Conservation (phyloP, 192 early-diverging fungal species). For the Gigaspora rosea region DNA sequence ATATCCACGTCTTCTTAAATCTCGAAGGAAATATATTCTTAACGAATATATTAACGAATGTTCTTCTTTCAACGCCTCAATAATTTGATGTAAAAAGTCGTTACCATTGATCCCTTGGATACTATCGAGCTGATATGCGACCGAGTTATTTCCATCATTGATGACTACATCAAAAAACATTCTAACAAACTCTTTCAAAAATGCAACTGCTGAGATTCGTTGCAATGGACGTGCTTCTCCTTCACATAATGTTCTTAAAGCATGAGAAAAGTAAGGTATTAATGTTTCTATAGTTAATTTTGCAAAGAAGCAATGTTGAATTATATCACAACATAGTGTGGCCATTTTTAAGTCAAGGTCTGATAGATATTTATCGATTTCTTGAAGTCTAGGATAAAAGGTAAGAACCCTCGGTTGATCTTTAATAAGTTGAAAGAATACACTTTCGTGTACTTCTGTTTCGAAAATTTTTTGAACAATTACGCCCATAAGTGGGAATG, state of each 20-base stretch:
- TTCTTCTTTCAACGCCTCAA: no score
- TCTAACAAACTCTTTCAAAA: no score
- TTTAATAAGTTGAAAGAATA: slow-evolving; percentile 5
- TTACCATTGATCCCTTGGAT: no score
- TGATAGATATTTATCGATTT: slow-evolving; percentile 14
- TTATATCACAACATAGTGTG: slow-evolving; percentile 32
- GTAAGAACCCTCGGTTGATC: background rate
- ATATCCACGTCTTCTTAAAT: slow-evolving; percentile 20
- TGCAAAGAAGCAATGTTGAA: slow-evolving; percentile 19
- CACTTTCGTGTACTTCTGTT: background rate
- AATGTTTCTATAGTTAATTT: background rate
- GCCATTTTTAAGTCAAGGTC: slow-evolving; percentile 12
- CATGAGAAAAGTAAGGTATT: no score
- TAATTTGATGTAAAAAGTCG: no score
- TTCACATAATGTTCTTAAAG: no score
- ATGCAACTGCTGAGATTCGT: no score
- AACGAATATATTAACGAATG: background rate
- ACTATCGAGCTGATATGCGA: no score
- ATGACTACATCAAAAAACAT: no score
- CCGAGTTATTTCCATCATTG: no score
- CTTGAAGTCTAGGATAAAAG: background rate
- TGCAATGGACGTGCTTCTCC: no score
- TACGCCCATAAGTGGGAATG: slow-evolving; percentile 26
- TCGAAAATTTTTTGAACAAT: slow-evolving; percentile 22
- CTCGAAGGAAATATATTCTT: slow-evolving; percentile 27